A percentile compares a stretch with the other conserved stretches of the same genome.
Evolutionary conservation across 352 stramenopile species (phyloP).

Genomic region (Pythium aquatile): DNA sequence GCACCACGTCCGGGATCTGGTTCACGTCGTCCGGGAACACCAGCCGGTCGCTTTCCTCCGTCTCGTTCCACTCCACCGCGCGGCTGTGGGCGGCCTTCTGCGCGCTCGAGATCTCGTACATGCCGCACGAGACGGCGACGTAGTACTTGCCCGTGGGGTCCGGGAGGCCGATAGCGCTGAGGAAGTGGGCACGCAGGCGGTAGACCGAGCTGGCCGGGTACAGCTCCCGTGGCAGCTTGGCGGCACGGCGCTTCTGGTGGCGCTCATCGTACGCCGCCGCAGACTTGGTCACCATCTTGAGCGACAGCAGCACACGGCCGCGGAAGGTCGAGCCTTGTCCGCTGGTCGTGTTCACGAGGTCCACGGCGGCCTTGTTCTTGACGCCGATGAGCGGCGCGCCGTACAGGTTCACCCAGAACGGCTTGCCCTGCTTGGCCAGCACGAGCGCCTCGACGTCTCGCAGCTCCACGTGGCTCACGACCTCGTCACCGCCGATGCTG

Average conservation of each 20-base stretch:
- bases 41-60: constrained; percentile 68
- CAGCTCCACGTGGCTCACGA: constrained; percentile 54
- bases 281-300: constrained; percentile 51
- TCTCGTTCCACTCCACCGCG: constrained; percentile 79
- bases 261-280: constrained; percentile 62
- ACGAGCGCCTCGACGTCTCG: constrained; percentile 37
- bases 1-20: constrained; percentile 81
- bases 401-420: constrained; percentile 79
- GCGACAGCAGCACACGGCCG: constrained; percentile 68
- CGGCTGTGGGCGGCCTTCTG: constrained; percentile 61
- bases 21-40: constrained; percentile 44
- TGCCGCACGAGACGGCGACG: constrained; percentile 52
- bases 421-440: constrained; percentile 30
- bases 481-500: constrained; percentile 57
- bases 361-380: constrained; percentile 40
- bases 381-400: constrained; percentile 53
- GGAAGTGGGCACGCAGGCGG: constrained; percentile 65
- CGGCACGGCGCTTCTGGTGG: constrained; percentile 66
- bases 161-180: constrained; percentile 58
- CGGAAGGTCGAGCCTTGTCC: constrained; percentile 70
- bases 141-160: constrained; percentile 40
- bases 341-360: constrained; percentile 62
- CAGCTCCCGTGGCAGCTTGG: constrained; percentile 40
- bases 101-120: constrained; percentile 50
- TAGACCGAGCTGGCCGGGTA: constrained; percentile 60